These are phyloP conservation scores for Debaryomyces hansenii DNA, from an alignment of 805 yeast species.

Conservation along the genomic window DNA sequence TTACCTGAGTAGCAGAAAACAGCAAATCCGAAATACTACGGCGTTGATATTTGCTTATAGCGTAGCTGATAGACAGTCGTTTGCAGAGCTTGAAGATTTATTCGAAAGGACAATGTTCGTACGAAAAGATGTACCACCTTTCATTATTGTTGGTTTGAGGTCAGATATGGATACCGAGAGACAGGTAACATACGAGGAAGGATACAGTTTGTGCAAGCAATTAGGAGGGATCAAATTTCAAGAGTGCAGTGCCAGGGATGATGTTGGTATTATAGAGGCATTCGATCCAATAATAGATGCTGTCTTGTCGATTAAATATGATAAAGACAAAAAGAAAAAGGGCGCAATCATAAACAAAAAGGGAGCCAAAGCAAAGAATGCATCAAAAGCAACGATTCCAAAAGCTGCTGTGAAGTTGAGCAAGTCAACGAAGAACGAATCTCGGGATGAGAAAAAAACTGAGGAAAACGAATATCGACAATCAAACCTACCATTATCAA, in stretches of 20 bases:
- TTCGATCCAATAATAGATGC: constrained; percentile 26
- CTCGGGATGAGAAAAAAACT: too few species aligned
- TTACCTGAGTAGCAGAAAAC: constrained; percentile 23
- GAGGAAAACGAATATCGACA: too few species aligned
- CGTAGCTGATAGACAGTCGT: constrained; percentile 24
- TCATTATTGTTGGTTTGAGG: constrained; percentile 32
- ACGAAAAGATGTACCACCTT: constrained; percentile 25
- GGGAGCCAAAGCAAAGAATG: not conserved
- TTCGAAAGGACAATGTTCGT: constrained; percentile 22
- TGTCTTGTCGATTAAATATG: too few species aligned
- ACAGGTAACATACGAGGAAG: constrained; percentile 30
- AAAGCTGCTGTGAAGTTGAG: too few species aligned
- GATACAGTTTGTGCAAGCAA: constrained; percentile 22
- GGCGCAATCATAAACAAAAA: not conserved
- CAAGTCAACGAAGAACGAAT: too few species aligned
- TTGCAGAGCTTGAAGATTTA: constrained; percentile 27
- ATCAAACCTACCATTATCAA: too few species aligned
- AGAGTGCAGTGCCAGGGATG: constrained; percentile 27
- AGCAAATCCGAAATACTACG: constrained; percentile 29
- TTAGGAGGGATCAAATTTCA: constrained; percentile 26
- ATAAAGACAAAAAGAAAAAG: not conserved
- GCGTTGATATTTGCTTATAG: constrained; percentile 33
- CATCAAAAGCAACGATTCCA: not conserved
- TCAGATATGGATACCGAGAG: constrained; percentile 24
- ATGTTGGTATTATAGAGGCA: constrained; percentile 21